Base-by-base conservation (phyloP, 345 rosid genomes). In the Sonneratia alba region DNA sequence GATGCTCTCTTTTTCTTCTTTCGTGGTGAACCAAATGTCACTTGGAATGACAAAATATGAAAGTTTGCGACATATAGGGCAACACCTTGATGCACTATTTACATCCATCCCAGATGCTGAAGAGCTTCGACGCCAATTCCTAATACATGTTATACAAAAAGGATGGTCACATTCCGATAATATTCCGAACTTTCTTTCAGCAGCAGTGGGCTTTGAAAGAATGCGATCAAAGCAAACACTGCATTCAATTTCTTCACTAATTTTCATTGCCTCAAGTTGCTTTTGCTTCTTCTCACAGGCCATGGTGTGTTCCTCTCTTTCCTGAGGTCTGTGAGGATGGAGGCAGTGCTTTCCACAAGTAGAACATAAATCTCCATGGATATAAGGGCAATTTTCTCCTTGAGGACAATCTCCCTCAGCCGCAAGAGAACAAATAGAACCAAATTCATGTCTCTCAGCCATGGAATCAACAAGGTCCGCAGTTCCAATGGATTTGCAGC, bases 141-240 rank as follows among this genome's bases (percentile, higher is more conserved):
- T 82, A 73, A 92, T 92, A 68, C 97, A 92, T 3, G 89, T 88
- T 71, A 92, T 85, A 76, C 99, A 95, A 76, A 95, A 95, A 61
- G 99, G 93, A 85, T 95, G 99, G 82, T 95, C 94, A 65, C 99
- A 92, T 78, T 95, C 99, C 9, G 98, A 89, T 38, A 95, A 83
- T 77, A 92, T 72, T 43, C 99, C 98, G 73, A 95, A 92, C 86
- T 89, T 82, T 42, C 91, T 80, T 74, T 82, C 92, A 76, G 83
- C 87, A 55, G 88, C 86, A 32, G 89, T 79, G 6, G 93, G 68
- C 73, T 92, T 92, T 1, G 89, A 87, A 51, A 92, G 86, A 42
- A 92, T 87, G 67, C 91, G 89, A 64, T 92, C 97, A 76, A 88
- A 71, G 79, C 97, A 92, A 38, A 92, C 94, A 45, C 91, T 74